Base-by-base conservation (phyloP, 2,329 filamentous ascomycete species). In the Neophaeococcomyces aloes region DNA sequence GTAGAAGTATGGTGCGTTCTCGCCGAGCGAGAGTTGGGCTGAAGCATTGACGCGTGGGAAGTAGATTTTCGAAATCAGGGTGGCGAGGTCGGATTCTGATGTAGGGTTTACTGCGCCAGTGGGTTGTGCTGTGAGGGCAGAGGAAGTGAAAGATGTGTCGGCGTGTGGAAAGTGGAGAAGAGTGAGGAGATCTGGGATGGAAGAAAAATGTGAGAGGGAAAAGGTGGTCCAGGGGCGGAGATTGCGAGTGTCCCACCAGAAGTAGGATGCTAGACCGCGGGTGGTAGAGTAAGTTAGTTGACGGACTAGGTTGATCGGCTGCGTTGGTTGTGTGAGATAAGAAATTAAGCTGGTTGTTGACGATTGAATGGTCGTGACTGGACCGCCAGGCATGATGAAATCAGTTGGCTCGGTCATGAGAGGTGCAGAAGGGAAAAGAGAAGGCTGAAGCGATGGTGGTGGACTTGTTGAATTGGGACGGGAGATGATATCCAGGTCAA, bases 231-330 rank as follows among this genome's bases (percentile, higher is more conserved):
- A 95, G 49, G 79, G 75, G 50, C 85, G 79, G 53, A 95, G 71
- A 60, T 93, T 89, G 54, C 89, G 83, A 46, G 94, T 75, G 58
- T 96, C 89, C 84, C 86, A 95, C 89, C 89, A 96, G 64, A 89
- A 94, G 67, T 94, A 80, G 61, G 81, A 86, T 56, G 81, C 64
- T 72, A 75, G 57, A 72, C 79, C 61, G 78, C 83, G 51, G 71
- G 76, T 57, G 71, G 69, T 51, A 66, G 79, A 60, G 59, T 82
- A 80, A 47, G 82, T 84, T 53, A 89, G 76, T 53, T 81, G 83
- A 57, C 82, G 82, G 29, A 94, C 86, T 27, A 94, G 71, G 31
- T 82, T 81, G 14, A 88, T 83, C 17, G 86, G 81, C 15, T 88
- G 87, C 59, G 93, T 94, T 48, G 83, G 67, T 0, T 74, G 70